Percentiles rank a stretch among this genome's conserved stretches.
These are phyloP conservation scores for Peronosclerospora sorghi DNA, from an alignment of 352 stramenopile species.

Conservation along the genomic window DNA sequence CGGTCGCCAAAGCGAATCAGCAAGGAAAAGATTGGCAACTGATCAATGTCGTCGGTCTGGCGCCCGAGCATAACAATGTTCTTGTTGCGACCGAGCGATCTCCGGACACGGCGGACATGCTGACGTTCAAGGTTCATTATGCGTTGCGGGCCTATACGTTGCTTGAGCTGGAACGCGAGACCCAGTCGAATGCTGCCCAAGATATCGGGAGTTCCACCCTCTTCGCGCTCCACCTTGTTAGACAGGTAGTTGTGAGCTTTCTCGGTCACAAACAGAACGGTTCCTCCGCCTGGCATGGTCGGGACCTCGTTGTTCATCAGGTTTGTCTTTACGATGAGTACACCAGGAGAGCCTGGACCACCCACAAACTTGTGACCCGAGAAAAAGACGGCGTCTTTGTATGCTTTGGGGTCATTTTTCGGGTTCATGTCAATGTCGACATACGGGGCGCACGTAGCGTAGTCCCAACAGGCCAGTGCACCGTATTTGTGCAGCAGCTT, in stretches of 20 bases:
- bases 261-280: constrained; percentile 48
- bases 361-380: constrained; percentile 97
- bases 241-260: constrained; percentile 50
- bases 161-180: constrained; percentile 87
- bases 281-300: constrained; percentile 34
- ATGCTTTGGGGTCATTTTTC: constrained; percentile 16
- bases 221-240: constrained; percentile 82
- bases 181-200: constrained; percentile 88
- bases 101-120: constrained; percentile 26
- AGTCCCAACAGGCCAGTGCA: constrained; percentile 92
- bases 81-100: constrained; percentile 32
- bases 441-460: constrained; percentile 90
- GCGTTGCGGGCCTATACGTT: constrained; percentile 28
- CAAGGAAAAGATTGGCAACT: constrained; percentile 94
- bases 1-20: constrained; percentile 76
- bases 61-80: constrained; percentile 86
- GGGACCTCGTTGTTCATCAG: constrained; percentile 51
- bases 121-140: constrained; percentile 48
- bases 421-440: constrained; percentile 95
- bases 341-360: constrained; percentile 84
- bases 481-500: constrained; percentile 86
- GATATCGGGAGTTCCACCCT: constrained; percentile 93
- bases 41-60: constrained; percentile 22
- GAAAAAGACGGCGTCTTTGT: no score
- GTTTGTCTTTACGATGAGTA: constrained; percentile 93